A percentile compares a stretch with the other conserved stretches of the same genome.
These are phyloP conservation scores for Stipa capillata DNA, from an alignment of 176 grass and related monocot species.

Conservation along the genomic window DNA sequence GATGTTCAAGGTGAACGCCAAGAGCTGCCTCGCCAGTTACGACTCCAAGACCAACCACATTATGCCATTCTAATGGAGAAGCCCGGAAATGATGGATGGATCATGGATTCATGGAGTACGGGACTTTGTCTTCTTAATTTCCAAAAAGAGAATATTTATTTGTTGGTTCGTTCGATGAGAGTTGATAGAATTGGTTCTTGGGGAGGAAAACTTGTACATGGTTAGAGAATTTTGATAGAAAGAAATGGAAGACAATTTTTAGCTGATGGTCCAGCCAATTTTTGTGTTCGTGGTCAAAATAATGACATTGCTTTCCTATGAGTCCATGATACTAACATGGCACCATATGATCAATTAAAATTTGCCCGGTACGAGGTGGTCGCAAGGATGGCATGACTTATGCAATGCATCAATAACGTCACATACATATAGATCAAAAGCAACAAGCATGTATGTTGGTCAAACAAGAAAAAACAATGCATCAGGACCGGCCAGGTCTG, in stretches of 20 bases:
- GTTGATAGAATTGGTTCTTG: constrained; percentile 8
- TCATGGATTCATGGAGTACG: neutral
- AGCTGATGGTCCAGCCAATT: neutral
- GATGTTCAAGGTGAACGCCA: too few species aligned
- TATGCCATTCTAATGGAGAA: too few species aligned
- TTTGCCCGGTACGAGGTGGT: too few species aligned
- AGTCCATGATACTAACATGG: neutral
- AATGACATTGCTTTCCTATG: neutral
- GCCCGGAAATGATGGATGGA: too few species aligned
- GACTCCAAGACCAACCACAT: constrained; percentile 85
- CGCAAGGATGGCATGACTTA: neutral
- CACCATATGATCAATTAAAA: too few species aligned
- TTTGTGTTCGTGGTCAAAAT: neutral
- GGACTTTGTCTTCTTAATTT: neutral
- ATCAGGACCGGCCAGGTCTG: neutral
- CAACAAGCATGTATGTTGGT: neutral
- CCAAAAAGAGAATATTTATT: neutral
- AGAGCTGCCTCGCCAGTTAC: too few species aligned
- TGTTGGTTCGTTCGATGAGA: constrained; percentile 25
- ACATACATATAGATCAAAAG: neutral
- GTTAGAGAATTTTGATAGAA: constrained; percentile 13
- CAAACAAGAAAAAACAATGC: neutral
- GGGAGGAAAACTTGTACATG: constrained; percentile 2
- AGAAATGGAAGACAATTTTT: neutral
- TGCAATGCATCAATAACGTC: neutral